These are phyloP conservation scores for Trichothecium roseum DNA, from an alignment of 2,329 filamentous ascomycete species.

Conservation along the genomic window DNA sequence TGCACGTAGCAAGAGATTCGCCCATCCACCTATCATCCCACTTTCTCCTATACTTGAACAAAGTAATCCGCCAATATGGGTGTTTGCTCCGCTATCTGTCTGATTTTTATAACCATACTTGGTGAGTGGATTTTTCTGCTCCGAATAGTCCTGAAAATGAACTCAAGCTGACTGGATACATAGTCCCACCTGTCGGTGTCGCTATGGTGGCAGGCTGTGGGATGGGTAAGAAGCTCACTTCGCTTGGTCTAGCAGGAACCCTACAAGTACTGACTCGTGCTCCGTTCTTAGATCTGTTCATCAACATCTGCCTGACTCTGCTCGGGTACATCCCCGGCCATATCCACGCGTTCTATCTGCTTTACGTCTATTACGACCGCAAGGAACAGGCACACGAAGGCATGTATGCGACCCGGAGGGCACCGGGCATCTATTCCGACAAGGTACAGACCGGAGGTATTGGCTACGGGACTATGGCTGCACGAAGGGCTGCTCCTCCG, in stretches of 20 bases:
- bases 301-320: constrained; percentile 58
- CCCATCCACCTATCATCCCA: too few species aligned
- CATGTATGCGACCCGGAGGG: constrained; percentile 38
- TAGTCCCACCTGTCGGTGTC: constrained; percentile 58
- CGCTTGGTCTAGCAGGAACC: constrained; percentile 1
- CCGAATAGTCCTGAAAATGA: too few species aligned
- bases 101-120: constrained; percentile 42
- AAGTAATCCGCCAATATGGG: constrained; percentile 30
- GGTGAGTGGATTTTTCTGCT: constrained; percentile 34
- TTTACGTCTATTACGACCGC: constrained; percentile 75
- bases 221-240: constrained; percentile 24
- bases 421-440: constrained; percentile 63
- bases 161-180: constrained; percentile 1
- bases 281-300: constrained; percentile 40
- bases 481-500: neutral
- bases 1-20: too few species aligned
- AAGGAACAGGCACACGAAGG: constrained; percentile 52
- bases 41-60: too few species aligned
- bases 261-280: constrained; percentile 7
- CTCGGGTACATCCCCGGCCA: constrained; percentile 69
- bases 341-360: constrained; percentile 70
- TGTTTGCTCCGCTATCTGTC: constrained; percentile 33
- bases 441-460: constrained; percentile 64
- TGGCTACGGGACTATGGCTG: constrained; percentile 40
- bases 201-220: constrained; percentile 56